Conservation (phyloP, 768 basidiomycete species). For the Xerocomellus chrysenteron region DNA sequence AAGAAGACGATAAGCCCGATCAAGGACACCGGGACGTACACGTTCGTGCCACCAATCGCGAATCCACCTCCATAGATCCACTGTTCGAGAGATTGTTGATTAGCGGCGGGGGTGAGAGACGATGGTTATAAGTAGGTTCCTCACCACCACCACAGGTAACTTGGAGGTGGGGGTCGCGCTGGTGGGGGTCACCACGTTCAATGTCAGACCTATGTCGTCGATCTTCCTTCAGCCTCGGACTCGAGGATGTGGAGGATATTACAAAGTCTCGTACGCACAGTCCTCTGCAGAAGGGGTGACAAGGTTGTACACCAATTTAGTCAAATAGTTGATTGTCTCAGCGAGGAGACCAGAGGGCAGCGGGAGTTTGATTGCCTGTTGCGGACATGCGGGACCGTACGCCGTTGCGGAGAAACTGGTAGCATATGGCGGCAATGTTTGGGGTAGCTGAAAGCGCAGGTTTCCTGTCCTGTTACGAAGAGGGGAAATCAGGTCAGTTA, state of each 20-base stretch:
- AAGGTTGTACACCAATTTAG: constrained; percentile 29
- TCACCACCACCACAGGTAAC: constrained; percentile 54
- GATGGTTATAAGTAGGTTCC: constrained; percentile 6
- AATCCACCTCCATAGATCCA: constrained; percentile 40
- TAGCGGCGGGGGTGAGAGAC: not conserved
- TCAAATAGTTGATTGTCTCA: constrained; percentile 19
- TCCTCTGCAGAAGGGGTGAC: constrained; percentile 42
- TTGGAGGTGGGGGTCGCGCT: constrained; percentile 40
- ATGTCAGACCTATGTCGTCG: constrained; percentile 40
- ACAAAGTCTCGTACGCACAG: constrained; percentile 35
- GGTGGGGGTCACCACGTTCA: constrained; percentile 52
- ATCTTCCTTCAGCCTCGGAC: not conserved
- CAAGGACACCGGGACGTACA: not conserved
- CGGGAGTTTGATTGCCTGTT: not conserved
- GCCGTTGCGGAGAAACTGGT: constrained; percentile 2
- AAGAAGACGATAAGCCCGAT: not conserved
- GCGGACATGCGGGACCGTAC: constrained; percentile 11
- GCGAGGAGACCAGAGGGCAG: constrained; percentile 11
- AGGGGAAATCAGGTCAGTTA: no score
- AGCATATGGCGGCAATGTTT: constrained; percentile 3
- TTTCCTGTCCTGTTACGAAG: constrained; percentile 27
- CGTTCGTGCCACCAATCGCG: constrained; percentile 25
- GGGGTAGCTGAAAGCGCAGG: constrained; percentile 34
- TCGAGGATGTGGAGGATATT: no score
- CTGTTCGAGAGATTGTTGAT: constrained; percentile 6